These are phyloP conservation scores for Orbilia blumenaviensis DNA, from an alignment of 2,329 filamentous ascomycete genomes.

Conservation along the genomic window DNA sequence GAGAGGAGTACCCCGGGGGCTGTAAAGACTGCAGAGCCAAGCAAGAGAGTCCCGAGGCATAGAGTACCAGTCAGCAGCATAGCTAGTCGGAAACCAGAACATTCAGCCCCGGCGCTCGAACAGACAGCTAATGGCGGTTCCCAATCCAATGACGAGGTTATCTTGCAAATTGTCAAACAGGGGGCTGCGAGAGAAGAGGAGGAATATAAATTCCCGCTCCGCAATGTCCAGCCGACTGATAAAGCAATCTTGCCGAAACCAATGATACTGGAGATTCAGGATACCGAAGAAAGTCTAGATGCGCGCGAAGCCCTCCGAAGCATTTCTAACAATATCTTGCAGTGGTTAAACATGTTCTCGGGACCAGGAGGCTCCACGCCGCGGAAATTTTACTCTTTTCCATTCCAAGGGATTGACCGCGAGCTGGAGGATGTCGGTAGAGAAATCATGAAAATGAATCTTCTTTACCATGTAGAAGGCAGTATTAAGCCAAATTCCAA, in stretches of 20 bases:
- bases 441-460: conserved; percentile 23
- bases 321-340: not conserved
- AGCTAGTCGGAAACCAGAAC: conserved; percentile 1
- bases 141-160: conserved; percentile 4
- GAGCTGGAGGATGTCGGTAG: conserved; percentile 16
- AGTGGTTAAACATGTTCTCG: conserved; percentile 18
- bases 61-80: not conserved
- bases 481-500: not conserved
- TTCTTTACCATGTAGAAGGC: not conserved
- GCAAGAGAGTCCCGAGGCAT: not conserved
- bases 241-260: not conserved
- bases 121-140: not conserved
- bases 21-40: not conserved
- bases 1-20: not conserved
- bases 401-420: not conserved
- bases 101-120: not conserved
- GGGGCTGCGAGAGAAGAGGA: not conserved
- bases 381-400: not conserved
- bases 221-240: conserved; percentile 11
- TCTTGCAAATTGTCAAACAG: conserved; percentile 12
- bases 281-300: conserved; percentile 3
- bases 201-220: conserved; percentile 18
- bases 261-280: conserved; percentile 7
- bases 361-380: not conserved
- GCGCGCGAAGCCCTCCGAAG: conserved; percentile 2